phyloP scores from a whole-genome alignment of 768 basidiomycete genomes.

The Rhizopogon rudus region DNA sequence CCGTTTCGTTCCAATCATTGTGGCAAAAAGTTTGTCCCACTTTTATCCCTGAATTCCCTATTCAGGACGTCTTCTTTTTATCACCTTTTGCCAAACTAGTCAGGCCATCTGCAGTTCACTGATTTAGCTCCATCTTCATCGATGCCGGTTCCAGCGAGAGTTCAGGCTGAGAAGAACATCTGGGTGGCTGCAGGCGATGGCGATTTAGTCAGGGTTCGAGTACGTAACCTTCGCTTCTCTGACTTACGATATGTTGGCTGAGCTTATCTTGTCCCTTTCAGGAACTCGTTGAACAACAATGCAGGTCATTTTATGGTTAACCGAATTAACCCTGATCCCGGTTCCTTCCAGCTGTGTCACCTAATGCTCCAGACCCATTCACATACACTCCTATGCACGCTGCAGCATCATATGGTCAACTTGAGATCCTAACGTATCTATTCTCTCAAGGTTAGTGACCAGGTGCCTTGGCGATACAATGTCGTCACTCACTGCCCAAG shows the following conservation, averaged over 20 bases:
- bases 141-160: slow-evolving; percentile 29
- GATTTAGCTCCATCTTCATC: slow-evolving; percentile 11
- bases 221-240: slow-evolving; percentile 27
- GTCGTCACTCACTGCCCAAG: neutral
- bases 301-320: slow-evolving; percentile 29
- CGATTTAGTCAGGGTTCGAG: slow-evolving; percentile 71
- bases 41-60: slow-evolving; percentile 19
- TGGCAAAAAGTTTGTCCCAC: slow-evolving; percentile 9
- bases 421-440: slow-evolving; percentile 73
- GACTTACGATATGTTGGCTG: neutral
- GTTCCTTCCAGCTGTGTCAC: slow-evolving; percentile 46
- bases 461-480: neutral
- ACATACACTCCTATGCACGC: slow-evolving; percentile 94
- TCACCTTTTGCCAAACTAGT: slow-evolving; percentile 9
- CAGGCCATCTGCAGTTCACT: slow-evolving; percentile 2
- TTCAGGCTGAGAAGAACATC: slow-evolving; percentile 51
- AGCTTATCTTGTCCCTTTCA: slow-evolving; percentile 17
- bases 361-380: slow-evolving; percentile 64
- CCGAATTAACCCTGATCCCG: slow-evolving; percentile 28
- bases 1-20: neutral
- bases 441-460: slow-evolving; percentile 53
- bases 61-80: slow-evolving; percentile 13
- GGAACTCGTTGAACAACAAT: slow-evolving; percentile 56
- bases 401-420: slow-evolving; percentile 87
- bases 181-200: slow-evolving; percentile 95